Evolutionary conservation across 345 rosid genomes (phyloP).

Genomic region (Gossypium longicalyx): DNA sequence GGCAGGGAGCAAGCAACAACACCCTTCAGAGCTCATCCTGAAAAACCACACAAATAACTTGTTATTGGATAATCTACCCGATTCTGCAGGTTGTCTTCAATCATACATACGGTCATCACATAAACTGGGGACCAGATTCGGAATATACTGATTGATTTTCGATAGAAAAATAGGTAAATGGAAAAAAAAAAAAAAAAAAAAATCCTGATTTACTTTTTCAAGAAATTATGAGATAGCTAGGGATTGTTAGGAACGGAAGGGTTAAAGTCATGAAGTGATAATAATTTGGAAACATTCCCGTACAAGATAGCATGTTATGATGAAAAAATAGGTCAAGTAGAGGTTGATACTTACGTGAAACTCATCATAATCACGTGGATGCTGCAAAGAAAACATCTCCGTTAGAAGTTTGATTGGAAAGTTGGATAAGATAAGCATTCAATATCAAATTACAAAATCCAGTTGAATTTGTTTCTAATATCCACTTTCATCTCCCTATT

Average conservation of each 20-base stretch:
- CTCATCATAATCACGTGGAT: constrained; percentile 67
- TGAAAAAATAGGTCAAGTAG: not conserved
- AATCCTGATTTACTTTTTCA: not conserved
- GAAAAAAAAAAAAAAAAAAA: no score
- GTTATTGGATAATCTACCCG: not conserved
- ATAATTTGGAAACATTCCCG: not conserved
- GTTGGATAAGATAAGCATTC: not conserved
- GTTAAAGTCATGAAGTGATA: no score
- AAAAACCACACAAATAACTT: not conserved
- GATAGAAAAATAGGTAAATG: no score
- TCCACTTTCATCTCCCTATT: not conserved
- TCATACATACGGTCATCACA: constrained; percentile 1
- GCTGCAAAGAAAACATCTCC: constrained; percentile 48
- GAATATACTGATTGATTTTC: not conserved
- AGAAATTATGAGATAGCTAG: not conserved
- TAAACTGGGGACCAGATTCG: not conserved
- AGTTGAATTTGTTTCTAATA: not conserved
- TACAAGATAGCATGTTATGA: not conserved
- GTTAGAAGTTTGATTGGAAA: not conserved
- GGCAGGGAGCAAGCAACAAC: not conserved
- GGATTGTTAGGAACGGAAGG: no score
- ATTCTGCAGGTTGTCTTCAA: not conserved
- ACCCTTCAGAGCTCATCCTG: constrained; percentile 49
- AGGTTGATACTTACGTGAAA: constrained; percentile 59
- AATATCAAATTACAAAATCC: not conserved